Conservation (phyloP, 768 basidiomycete species). For the Hypholoma sublateritium region DNA sequence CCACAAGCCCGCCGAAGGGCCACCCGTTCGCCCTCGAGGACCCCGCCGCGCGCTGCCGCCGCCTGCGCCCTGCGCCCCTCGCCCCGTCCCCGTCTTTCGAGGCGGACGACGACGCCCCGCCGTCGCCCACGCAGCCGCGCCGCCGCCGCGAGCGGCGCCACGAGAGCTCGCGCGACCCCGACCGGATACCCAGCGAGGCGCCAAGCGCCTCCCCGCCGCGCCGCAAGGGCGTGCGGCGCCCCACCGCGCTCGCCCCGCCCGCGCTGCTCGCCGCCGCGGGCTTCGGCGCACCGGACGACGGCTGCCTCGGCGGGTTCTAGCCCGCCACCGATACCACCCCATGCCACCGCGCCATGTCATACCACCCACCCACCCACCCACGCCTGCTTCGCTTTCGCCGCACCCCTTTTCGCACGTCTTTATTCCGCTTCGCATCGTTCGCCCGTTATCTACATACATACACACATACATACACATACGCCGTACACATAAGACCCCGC, state of each 20-base stretch:
- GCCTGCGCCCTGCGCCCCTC: neutral
- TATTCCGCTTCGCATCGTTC: neutral
- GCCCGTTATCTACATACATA: neutral
- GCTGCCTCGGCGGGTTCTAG: conserved; percentile 46
- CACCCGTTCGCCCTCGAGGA: conserved; percentile 7
- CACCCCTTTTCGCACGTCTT: neutral
- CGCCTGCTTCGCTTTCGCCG: too few relatives aligned
- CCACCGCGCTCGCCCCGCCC: conserved; percentile 14
- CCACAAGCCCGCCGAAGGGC: conserved; percentile 14
- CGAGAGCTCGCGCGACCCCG: conserved; percentile 34
- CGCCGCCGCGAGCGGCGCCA: conserved; percentile 27
- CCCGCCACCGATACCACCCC: neutral
- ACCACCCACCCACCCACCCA: neutral
- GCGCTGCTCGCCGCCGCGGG: conserved; percentile 5
- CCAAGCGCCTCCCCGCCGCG: neutral
- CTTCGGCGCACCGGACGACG: conserved; percentile 34
- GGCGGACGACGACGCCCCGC: neutral
- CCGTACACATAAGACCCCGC: too few relatives aligned
- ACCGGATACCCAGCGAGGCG: conserved; percentile 36
- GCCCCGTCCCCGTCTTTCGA: neutral
- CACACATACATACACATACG: neutral
- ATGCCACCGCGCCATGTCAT: neutral
- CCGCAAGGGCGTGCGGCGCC: conserved; percentile 18
- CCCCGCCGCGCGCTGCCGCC: conserved; percentile 7
- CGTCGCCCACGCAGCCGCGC: conserved; percentile 1